Evolutionary conservation across 2,329 filamentous ascomycete genomes (phyloP).

Genomic region (Venturia nashicola): DNA sequence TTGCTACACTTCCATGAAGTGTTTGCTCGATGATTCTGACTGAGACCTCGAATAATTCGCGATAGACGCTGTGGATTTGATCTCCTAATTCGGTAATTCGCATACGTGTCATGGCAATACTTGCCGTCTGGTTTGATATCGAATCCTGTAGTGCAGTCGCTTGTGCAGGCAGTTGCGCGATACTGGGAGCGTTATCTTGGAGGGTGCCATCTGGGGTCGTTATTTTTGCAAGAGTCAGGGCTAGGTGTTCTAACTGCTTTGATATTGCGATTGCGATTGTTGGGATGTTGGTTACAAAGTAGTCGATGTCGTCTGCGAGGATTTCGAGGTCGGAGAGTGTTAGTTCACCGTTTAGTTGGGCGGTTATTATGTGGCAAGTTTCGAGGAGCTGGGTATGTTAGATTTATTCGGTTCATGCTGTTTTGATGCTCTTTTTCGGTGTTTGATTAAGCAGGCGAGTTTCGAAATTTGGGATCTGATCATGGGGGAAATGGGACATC

Average conservation of each 20-base stretch:
- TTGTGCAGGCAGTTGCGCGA: conserved; percentile 8
- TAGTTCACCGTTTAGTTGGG: conserved; percentile 26
- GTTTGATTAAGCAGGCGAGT: too few species aligned
- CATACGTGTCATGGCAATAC: conserved; percentile 16
- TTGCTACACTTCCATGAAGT: conserved; percentile 31
- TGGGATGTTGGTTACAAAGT: conserved; percentile 22
- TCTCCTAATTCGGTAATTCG: conserved; percentile 25
- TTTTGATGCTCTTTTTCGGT: not conserved
- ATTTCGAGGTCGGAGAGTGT: conserved; percentile 24
- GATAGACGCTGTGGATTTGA: conserved; percentile 24
- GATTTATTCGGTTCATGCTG: not conserved
- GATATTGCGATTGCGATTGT: conserved; percentile 6
- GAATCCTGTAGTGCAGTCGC: conserved; percentile 9
- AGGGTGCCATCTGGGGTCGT: not conserved
- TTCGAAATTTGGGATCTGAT: too few species aligned
- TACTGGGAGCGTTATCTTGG: not conserved
- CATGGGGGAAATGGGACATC: too few species aligned
- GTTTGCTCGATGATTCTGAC: conserved; percentile 35
- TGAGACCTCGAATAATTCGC: conserved; percentile 22
- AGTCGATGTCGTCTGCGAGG: conserved; percentile 25
- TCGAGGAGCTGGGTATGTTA: conserved; percentile 24
- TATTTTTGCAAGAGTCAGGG: not conserved
- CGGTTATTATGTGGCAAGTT: conserved; percentile 28
- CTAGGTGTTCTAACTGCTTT: not conserved
- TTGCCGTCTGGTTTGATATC: conserved; percentile 11